These are phyloP conservation scores for Trichosporon sp. DNA, from an alignment of 1,284 basidiomycete genomes.

Conservation along the genomic window DNA sequence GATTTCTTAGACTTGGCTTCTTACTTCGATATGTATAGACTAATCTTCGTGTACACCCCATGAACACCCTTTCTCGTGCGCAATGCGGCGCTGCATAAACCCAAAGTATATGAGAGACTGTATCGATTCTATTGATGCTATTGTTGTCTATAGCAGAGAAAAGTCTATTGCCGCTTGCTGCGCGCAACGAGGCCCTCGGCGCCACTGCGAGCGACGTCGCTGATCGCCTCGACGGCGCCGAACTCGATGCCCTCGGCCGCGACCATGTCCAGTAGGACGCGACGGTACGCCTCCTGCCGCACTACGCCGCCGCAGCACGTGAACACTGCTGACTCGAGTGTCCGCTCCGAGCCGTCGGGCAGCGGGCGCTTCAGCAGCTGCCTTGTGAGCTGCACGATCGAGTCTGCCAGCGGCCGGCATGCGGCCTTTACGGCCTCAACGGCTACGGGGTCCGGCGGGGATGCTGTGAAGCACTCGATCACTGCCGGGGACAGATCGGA, in stretches of 20 bases:
- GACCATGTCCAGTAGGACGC: conserved; percentile 19
- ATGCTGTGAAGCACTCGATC: conserved; percentile 14
- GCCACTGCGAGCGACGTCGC: conserved; percentile 30
- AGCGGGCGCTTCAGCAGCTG: conserved; percentile 15
- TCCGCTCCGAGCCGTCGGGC: conserved; percentile 1
- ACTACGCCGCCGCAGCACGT: conserved; percentile 32
- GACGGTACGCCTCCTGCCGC: conserved; percentile 25
- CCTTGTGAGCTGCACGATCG: conserved; percentile 21
- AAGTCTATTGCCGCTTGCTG: neutral
- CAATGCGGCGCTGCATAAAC: too few species aligned
- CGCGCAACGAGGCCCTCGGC: conserved; percentile 23
- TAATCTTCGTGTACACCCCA: neutral
- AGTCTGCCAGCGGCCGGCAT: conserved; percentile 16
- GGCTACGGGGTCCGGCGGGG: conserved; percentile 27
- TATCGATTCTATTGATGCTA: neutral
- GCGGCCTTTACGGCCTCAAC: conserved; percentile 20
- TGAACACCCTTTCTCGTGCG: too few species aligned
- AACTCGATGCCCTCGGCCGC: conserved; percentile 22
- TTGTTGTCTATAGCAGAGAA: too few species aligned
- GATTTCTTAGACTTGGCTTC: neutral
- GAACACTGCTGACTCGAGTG: conserved; percentile 17
- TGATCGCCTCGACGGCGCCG: conserved; percentile 19
- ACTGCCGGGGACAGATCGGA: conserved; percentile 22
- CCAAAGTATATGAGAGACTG: neutral
- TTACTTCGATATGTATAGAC: neutral